Conservation (phyloP, 148 eudicot species). For the Persicaria maculosa region DNA sequence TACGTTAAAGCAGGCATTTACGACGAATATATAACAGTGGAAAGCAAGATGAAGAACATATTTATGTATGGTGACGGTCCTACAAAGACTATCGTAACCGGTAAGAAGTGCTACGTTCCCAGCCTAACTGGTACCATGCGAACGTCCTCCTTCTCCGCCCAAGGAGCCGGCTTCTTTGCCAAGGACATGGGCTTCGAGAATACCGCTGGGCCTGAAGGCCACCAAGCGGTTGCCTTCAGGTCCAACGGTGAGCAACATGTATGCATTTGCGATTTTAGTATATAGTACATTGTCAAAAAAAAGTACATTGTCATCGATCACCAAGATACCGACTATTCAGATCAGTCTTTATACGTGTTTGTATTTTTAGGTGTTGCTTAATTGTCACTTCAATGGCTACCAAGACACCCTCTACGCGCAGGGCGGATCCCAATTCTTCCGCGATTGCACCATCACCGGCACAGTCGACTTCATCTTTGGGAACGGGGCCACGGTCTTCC, state of each 20-base stretch:
- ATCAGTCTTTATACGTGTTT: no score
- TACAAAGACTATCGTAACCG: constrained; percentile 44
- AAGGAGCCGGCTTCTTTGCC: constrained; percentile 27
- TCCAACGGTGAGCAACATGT: constrained; percentile 22
- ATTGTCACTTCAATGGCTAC: constrained; percentile 34
- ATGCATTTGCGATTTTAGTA: no score
- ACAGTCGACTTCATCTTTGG: constrained; percentile 37
- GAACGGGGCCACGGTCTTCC: constrained; percentile 25
- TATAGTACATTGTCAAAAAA: no score
- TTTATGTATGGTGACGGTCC: constrained; percentile 81
- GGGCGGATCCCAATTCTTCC: constrained; percentile 22
- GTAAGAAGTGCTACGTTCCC: constrained; percentile 19
- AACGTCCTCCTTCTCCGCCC: constrained; percentile 47
- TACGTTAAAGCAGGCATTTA: constrained; percentile 65
- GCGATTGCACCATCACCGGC: constrained; percentile 30
- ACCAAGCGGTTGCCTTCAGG: constrained; percentile 38
- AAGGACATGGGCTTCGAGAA: constrained; percentile 33
- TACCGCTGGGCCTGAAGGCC: constrained; percentile 33
- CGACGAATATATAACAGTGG: constrained; percentile 36
- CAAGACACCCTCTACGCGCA: constrained; percentile 33
- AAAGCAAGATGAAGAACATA: constrained; percentile 32
- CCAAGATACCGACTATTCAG: no score
- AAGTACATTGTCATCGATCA: no score
- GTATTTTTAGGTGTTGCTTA: constrained; percentile 6
- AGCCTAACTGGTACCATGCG: constrained; percentile 27